Evolutionary conservation across 169 alveolate genomes (phyloP).

Genomic region (Eimeria maxima): DNA sequence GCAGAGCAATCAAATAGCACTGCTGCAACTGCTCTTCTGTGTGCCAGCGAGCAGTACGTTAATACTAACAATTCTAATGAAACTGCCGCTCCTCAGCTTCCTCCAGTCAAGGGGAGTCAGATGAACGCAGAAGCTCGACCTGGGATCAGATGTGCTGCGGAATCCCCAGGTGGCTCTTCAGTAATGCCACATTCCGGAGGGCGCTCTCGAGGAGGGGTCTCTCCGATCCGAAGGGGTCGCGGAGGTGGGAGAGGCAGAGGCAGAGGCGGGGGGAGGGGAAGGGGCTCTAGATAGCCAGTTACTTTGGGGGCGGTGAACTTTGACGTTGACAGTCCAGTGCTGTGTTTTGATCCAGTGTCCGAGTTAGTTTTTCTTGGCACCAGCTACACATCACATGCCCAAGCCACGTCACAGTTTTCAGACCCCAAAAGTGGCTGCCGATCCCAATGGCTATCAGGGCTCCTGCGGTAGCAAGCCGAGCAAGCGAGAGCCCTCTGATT

Average conservation of each 20-base stretch:
- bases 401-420: not conserved
- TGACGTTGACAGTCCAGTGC: conserved; percentile 1
- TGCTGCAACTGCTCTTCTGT: conserved; percentile 64
- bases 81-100: not conserved
- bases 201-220: conserved; percentile 22
- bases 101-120: not conserved
- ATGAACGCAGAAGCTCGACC: not conserved
- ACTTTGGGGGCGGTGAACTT: not conserved
- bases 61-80: not conserved
- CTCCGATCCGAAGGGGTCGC: conserved; percentile 33
- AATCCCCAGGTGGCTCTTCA: not conserved
- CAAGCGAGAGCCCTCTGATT: not conserved
- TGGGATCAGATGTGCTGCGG: not conserved
- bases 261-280: conserved; percentile 47
- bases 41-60: conserved; percentile 48
- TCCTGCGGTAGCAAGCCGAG: not conserved
- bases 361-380: not conserved
- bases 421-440: not conserved
- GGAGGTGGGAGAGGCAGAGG: conserved; percentile 64
- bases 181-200: not conserved
- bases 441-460: not conserved
- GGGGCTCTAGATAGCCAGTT: conserved; percentile 1
- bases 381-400: not conserved
- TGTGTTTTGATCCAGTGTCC: not conserved
- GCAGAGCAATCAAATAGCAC: conserved; percentile 75